phyloP scores from a whole-genome alignment of 2,329 filamentous ascomycete species.

The Akanthomyces dipterigenus region DNA sequence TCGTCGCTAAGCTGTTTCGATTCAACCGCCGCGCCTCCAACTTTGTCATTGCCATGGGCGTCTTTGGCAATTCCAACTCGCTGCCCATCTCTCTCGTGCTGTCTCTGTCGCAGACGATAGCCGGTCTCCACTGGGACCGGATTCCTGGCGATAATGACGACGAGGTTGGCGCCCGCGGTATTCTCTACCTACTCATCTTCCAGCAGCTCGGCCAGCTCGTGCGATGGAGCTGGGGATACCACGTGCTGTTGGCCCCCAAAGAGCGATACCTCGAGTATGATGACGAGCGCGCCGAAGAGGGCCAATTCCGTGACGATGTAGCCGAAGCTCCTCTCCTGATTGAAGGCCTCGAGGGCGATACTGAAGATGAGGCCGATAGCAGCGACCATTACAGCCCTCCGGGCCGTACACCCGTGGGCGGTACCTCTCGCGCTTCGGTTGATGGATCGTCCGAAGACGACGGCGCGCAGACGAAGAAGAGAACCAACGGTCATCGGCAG shows the following conservation, averaged over 20 bases:
- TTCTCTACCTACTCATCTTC: slow-evolving; percentile 93
- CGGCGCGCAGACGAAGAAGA: slow-evolving; percentile 26
- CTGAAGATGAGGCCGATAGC: slow-evolving; percentile 25
- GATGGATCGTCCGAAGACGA: slow-evolving; percentile 43
- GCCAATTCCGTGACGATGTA: slow-evolving; percentile 50
- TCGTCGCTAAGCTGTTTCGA: slow-evolving; percentile 67
- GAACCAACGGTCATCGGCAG: slow-evolving; percentile 27
- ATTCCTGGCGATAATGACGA: slow-evolving; percentile 86
- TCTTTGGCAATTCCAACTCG: slow-evolving; percentile 98
- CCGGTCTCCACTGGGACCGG: slow-evolving; percentile 87
- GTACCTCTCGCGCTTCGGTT: slow-evolving; percentile 43
- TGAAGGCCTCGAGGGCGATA: slow-evolving; percentile 27
- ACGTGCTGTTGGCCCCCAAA: slow-evolving; percentile 83
- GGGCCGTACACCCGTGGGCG: slow-evolving; percentile 47
- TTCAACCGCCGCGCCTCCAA: slow-evolving; percentile 83
- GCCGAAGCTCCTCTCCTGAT: slow-evolving; percentile 41
- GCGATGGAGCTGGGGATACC: slow-evolving; percentile 97
- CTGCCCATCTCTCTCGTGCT: slow-evolving; percentile 93
- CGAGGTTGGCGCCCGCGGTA: slow-evolving; percentile 87
- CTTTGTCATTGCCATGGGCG: slow-evolving; percentile 93
- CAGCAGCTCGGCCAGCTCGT: slow-evolving; percentile 94
- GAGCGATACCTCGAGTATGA: slow-evolving; percentile 63
- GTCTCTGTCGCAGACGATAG: slow-evolving; percentile 85
- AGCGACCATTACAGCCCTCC: slow-evolving; percentile 44
- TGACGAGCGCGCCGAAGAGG: slow-evolving; percentile 46